Evolutionary conservation across 371 early-diverging fungal species (phyloP).

Genomic region (Mucor piriformis): DNA sequence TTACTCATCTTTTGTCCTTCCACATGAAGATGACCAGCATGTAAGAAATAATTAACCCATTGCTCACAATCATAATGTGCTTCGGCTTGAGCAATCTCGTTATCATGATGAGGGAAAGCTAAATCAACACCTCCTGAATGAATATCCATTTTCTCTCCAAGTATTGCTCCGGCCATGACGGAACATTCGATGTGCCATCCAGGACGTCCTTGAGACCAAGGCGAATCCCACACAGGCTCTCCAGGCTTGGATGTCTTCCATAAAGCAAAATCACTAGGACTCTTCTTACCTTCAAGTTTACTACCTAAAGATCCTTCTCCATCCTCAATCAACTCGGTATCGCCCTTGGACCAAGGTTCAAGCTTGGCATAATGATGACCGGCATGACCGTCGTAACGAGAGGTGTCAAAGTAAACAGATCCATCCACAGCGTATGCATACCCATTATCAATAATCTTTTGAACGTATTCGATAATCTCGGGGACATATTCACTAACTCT

Average conservation of each 20-base stretch:
- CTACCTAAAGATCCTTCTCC: constrained; percentile 90
- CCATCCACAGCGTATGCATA: constrained; percentile 95
- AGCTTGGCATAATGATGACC: constrained; percentile 93
- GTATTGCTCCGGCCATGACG: constrained; percentile 97
- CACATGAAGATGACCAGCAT: constrained; percentile 98
- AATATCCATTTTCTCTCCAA: constrained; percentile 94
- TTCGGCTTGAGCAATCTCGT: constrained; percentile 98
- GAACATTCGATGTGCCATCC: constrained; percentile 99
- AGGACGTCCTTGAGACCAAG: constrained; percentile 96
- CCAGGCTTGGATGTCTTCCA: constrained; percentile 98
- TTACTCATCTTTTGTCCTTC: constrained; percentile 99
- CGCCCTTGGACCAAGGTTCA: constrained; percentile 87
- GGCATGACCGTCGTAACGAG: constrained; percentile 80
- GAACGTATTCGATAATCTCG: constrained; percentile 91
- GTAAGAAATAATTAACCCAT: constrained; percentile 99
- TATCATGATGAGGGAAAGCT: constrained; percentile 99
- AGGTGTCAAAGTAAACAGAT: constrained; percentile 98
- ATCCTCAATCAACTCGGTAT: constrained; percentile 80
- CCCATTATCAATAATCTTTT: constrained; percentile 93
- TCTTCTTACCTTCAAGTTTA: constrained; percentile 74
- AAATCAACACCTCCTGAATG: constrained; percentile 99
- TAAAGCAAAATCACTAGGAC: constrained; percentile 94
- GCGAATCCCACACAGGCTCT: constrained; percentile 96
- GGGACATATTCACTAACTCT: constrained; percentile 99
- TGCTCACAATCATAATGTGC: constrained; percentile 89